Conservation (phyloP, 768 basidiomycete genomes). For the Mycena leptocephala region DNA sequence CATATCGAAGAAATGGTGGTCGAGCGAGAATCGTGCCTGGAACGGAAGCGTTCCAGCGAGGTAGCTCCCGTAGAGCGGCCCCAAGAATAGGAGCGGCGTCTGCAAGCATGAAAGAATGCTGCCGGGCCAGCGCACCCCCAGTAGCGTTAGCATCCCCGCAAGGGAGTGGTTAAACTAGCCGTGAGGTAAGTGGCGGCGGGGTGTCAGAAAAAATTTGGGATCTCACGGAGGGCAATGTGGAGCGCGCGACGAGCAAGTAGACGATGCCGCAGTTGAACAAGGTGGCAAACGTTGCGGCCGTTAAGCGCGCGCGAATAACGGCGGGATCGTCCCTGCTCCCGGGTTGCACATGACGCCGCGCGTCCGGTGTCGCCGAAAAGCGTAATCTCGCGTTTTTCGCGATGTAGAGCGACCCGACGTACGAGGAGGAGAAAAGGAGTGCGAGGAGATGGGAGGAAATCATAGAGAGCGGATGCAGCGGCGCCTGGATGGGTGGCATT, state of each 20-base stretch:
- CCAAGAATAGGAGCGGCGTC: constrained; percentile 82
- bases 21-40: constrained; percentile 66
- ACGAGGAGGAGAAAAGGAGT: constrained; percentile 72
- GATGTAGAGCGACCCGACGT: constrained; percentile 90
- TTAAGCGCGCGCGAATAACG: constrained; percentile 86
- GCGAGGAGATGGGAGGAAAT: constrained; percentile 69
- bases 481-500: constrained; percentile 12
- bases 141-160: neutral
- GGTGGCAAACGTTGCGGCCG: constrained; percentile 78
- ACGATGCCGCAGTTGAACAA: constrained; percentile 70
- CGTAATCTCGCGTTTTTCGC: constrained; percentile 75
- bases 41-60: constrained; percentile 67
- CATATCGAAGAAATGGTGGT: constrained; percentile 53
- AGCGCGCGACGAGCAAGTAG: neutral
- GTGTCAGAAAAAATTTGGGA: neutral
- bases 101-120: constrained; percentile 70
- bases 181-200: neutral
- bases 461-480: constrained; percentile 37
- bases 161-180: neutral
- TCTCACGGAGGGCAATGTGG: neutral
- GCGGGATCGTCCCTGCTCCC: constrained; percentile 84
- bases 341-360: constrained; percentile 47
- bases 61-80: constrained; percentile 78
- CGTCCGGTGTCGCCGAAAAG: constrained; percentile 53
- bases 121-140: constrained; percentile 5